Evolutionary conservation across 2,329 filamentous ascomycete species (phyloP).

Genomic region (Pseudocercospora vitis): DNA sequence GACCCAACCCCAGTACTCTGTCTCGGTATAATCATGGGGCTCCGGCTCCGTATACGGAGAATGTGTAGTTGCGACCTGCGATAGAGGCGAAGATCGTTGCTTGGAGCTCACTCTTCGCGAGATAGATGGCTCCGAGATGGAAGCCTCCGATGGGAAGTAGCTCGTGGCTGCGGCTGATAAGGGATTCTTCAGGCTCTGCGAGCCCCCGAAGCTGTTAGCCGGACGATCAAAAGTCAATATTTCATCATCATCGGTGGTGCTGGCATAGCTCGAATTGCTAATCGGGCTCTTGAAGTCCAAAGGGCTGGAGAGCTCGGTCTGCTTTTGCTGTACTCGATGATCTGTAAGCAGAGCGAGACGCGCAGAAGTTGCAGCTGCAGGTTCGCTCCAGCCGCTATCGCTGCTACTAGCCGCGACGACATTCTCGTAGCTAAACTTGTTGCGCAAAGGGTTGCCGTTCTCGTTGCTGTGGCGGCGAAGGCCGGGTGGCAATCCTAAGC

Average conservation of each 20-base stretch:
- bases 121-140: constrained; percentile 20
- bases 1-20: constrained; percentile 97
- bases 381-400: constrained; percentile 36
- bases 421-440: constrained; percentile 43
- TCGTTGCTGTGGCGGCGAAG: constrained; percentile 9
- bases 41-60: constrained; percentile 38
- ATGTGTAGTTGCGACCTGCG: constrained; percentile 27
- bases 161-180: constrained; percentile 28
- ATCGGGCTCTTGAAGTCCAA: constrained; percentile 44
- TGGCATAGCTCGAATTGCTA: constrained; percentile 60
- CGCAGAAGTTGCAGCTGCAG: constrained; percentile 29
- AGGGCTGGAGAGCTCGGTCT: constrained; percentile 30
- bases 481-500: constrained; percentile 6
- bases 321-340: constrained; percentile 19
- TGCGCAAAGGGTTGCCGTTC: constrained; percentile 18
- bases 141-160: constrained; percentile 32
- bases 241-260: constrained; percentile 84
- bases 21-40: constrained; percentile 90
- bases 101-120: constrained; percentile 24
- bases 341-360: constrained; percentile 35
- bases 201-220: constrained; percentile 24
- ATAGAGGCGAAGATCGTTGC: constrained; percentile 29
- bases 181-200: constrained; percentile 24
- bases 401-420: constrained; percentile 33
- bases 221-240: constrained; percentile 60